Evolutionary conservation across 768 basidiomycete genomes (phyloP), one percentile per base, ranked within the genome.

Genomic region (Termitomyces sp.): DNA sequence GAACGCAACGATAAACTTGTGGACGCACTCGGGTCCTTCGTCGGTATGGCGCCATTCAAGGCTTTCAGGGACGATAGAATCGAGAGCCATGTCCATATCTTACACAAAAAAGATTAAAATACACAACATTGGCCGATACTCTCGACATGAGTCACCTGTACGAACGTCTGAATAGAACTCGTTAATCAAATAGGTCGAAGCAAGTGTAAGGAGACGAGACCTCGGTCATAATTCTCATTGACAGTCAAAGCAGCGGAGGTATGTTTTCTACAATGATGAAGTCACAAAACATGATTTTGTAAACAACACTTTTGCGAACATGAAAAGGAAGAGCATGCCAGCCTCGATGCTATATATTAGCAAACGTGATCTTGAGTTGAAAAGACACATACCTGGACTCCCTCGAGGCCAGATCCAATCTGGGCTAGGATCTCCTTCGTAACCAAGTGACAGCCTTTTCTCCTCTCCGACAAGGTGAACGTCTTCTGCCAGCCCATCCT

Each of bases 81-180:
- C 94, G 20, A 97, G 74, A 4, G 92, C 91, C 92, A 95, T 96
- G 65, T 92, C 86, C 94, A 97, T 95, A 67, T 97, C 94, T 90
- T 59, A 37, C 46, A 41, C 12, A 4, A 27, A 32, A 46, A 12
- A 32, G 32, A 37, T 27, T 55, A 29, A n/a, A 34, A 32, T 43
- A 12, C 14, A 46, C 43, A 24, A 36, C 22, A 14, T 46, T 12
- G 1, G 13, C 58, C 24, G 18, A 20, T 47, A 50, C 41, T 50
- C 37, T 46, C 5, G 14, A 46, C 22, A 50, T 9, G 9, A 56
- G 24, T 56, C 14, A 72, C 71, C 70, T 69, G 68, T 74, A 49
- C 73, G 67, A 46, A 76, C 71, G 64, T 75, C 71, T 70, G 43
- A 16, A 52, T 46, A 22, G 37, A 26, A n/a, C 41, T 26, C 47